Base-by-base conservation (phyloP, 495 filamentous ascomycete genomes). In the Annulohypoxylon nitens region DNA sequence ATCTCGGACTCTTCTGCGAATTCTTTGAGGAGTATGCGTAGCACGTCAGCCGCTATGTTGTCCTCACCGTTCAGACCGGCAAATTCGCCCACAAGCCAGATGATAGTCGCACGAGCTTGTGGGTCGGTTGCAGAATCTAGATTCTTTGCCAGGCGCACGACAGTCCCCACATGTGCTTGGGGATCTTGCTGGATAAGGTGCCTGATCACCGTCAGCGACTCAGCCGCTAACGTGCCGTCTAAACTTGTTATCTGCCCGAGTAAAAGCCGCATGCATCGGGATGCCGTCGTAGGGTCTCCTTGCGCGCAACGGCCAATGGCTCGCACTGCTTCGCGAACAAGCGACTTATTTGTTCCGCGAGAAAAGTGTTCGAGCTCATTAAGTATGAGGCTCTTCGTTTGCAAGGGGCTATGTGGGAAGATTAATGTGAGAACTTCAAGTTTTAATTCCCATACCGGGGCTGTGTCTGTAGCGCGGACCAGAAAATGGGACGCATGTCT, bases 51-150 rank as follows among this genome's bases (percentile, higher is more conserved):
- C 0, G 97, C 96, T 65, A 99, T 93, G 76, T 96, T 97, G 60
- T 93, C 88, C 70, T 92, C 90, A 2, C 89, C 86, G 66, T 95
- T 90, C 10, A 91, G 74, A 0, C 93, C 93, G 1, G 96, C 89
- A 75, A 93, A 98, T 81, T 99, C 96, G 58, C 96, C 96, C 0
- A 99, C 95, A 3, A 99, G 89, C 96, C 96, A 99, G 72, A 98
- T 93, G 67, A 98, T 97, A 36, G 90, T 95, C 12, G 97, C 95
- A 62, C 96, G 86, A 3, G 96, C 97, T 61, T 92, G 90, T 4
- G 96, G 89, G 64, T 93, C 93, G 2, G 90, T 94, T 8, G 92
- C 91, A 3, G 89, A 90, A 67, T 97, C 94, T 6, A 99, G 88
- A 70, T 97, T 92, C 78, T 94, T 97, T 7, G 97, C 95, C n/a